Base-by-base conservation (phyloP, 2,329 filamentous ascomycete genomes). In the Fusarium abutilonis region DNA sequence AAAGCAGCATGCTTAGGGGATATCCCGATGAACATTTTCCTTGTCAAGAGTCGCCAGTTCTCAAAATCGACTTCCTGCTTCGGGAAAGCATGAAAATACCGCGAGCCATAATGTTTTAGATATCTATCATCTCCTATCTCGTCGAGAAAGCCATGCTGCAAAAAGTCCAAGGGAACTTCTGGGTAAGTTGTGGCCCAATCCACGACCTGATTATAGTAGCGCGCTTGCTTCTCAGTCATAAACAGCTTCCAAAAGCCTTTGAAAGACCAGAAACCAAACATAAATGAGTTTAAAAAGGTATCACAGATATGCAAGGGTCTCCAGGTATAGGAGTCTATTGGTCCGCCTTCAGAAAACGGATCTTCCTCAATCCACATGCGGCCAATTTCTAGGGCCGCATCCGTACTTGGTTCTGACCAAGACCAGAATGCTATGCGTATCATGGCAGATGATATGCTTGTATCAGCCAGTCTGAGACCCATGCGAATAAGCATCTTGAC, bases 21-120 rank as follows among this genome's bases (percentile, higher is more conserved):
- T 11, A 39, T 39, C 1, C 43, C 50, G 7, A 21, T 6, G 17
- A 60, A 41, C 2, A 61, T 17, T 15, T 19, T 36, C 4, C 40
- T 35, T 0, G 52, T n/a, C 2, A 49, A 9, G 5, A 11, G 13
- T 1, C 60, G 46, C 42, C 41, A 49, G 1, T 15, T 3, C 0
- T 35, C 5, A 1, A 10, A 31, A 6, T 3, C 3, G 1, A 10
- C 4, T 2, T 8, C 13, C 5, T 8, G 4, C 3, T 50, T 50
- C 2, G 52, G 2, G 4, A n/a, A 23, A 2, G 35, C 28, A 9
- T 56, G 41, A 3, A 61, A 43, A 9, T 41, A 39, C 6, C 7
- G 1, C 4, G n/a, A 23, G 2, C 43, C 31, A 11, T 52, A 43
- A 2, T 3, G 14, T 2, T 17, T 2, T 32, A 10, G 11, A 14